Evolutionary conservation across 164 flowering plant genomes (phyloP).

Genomic region (Vitis amurensis): DNA sequence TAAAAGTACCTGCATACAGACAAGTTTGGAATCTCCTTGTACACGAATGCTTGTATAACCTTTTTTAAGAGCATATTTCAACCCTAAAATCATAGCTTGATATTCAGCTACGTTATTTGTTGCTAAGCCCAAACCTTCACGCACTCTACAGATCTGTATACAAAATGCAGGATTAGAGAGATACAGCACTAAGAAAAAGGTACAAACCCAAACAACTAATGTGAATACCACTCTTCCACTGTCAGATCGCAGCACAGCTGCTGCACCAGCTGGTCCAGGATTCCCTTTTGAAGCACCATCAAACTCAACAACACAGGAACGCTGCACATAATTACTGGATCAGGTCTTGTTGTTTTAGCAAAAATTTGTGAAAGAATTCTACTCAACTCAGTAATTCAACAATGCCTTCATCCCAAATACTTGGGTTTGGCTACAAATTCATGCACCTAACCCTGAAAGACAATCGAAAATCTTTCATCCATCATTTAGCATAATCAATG

Average conservation of each 20-base stretch:
- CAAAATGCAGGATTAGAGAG: conserved; percentile 11
- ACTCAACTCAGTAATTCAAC: no score
- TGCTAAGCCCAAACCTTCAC: conserved; percentile 75
- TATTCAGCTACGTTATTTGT: conserved; percentile 87
- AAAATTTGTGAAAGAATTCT: neutral
- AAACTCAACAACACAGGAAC: conserved; percentile 70
- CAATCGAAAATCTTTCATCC: neutral
- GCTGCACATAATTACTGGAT: conserved; percentile 28
- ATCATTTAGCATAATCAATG: neutral
- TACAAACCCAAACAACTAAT: neutral
- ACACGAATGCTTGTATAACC: conserved; percentile 65
- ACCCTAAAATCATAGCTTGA: conserved; percentile 67
- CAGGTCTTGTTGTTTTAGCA: neutral
- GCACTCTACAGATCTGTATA: conserved; percentile 66
- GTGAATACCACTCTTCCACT: conserved; percentile 72
- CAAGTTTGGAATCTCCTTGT: conserved; percentile 85
- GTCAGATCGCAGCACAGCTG: conserved; percentile 68
- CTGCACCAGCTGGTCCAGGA: conserved; percentile 95
- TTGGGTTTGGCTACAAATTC: no score
- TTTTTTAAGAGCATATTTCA: conserved; percentile 67
- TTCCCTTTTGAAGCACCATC: conserved; percentile 99
- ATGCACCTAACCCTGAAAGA: neutral
- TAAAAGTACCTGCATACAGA: conserved; percentile 74
- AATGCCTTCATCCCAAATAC: no score
- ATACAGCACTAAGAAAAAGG: neutral